These are phyloP conservation scores for Colletotrichum tropicale DNA, from an alignment of 2,329 filamentous ascomycete species.

Conservation along the genomic window DNA sequence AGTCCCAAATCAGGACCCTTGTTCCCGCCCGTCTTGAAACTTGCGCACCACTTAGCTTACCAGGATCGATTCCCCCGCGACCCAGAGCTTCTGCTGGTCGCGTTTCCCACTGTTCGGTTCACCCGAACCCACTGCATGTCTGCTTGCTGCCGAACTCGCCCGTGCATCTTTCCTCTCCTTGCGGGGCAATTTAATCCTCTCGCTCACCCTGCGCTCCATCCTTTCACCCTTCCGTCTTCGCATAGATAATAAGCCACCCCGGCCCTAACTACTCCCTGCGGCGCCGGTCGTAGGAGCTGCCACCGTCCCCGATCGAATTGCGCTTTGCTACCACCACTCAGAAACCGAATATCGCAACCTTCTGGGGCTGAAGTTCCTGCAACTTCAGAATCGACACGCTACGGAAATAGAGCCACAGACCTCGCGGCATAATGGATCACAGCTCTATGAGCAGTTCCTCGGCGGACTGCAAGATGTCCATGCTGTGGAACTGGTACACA, in stretches of 20 bases:
- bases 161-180: background rate
- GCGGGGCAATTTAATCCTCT: background rate
- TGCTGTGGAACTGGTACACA: constrained; percentile 50
- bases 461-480: constrained; percentile 36
- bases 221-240: background rate
- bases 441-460: constrained; percentile 21
- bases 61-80: background rate
- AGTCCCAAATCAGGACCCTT: background rate
- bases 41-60: background rate
- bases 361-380: background rate
- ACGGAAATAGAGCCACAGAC: background rate
- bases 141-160: background rate
- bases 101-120: background rate
- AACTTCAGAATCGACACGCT: background rate
- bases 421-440: constrained; percentile 26
- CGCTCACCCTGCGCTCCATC: background rate
- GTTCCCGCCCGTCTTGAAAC: constrained; percentile 14
- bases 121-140: background rate
- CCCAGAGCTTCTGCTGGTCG: background rate
- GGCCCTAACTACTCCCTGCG: background rate
- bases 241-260: background rate
- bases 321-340: background rate
- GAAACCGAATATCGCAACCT: background rate
- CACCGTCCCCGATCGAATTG: background rate
- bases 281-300: background rate